A percentile compares a stretch with the other conserved stretches of the same genome.
phyloP scores from a whole-genome alignment of 495 filamentous ascomycete species.

The Delitschia confertaspora region DNA sequence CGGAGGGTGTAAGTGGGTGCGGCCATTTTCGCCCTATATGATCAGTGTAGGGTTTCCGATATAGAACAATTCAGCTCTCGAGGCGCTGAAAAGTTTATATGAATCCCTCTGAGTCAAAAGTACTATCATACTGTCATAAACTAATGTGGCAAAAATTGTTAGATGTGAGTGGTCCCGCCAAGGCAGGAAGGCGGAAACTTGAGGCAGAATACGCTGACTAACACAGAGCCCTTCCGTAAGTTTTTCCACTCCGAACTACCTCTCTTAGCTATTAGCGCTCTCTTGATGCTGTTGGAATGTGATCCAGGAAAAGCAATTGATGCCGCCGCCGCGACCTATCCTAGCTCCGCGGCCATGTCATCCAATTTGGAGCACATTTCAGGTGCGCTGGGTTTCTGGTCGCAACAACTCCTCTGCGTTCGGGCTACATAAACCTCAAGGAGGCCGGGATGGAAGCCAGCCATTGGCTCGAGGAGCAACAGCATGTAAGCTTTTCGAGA shows the following conservation, averaged over 20 bases:
- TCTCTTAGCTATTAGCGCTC: background rate
- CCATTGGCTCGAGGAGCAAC: no score
- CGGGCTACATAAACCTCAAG: no score
- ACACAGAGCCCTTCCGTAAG: background rate
- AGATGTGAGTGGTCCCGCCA: no score
- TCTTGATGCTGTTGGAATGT: constrained; percentile 8
- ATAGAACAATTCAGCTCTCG: background rate
- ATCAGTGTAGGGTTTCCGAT: background rate
- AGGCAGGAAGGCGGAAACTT: background rate
- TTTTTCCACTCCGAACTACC: background rate
- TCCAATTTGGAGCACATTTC: constrained; percentile 25
- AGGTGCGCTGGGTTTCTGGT: constrained; percentile 14
- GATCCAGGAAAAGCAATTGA: constrained; percentile 28
- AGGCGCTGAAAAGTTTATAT: no score
- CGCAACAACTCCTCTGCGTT: background rate
- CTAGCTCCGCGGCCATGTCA: constrained; percentile 35
- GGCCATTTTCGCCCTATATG: background rate
- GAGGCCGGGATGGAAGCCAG: no score
- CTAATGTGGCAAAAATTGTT: no score
- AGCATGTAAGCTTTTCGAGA: no score
- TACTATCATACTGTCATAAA: no score
- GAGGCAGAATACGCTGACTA: constrained; percentile 9
- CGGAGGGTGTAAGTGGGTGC: constrained; percentile 13
- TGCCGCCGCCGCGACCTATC: constrained; percentile 34
- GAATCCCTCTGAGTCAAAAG: no score